phyloP scores from a whole-genome alignment of 371 early-diverging fungal genomes.

The Mortierella sp. region DNA sequence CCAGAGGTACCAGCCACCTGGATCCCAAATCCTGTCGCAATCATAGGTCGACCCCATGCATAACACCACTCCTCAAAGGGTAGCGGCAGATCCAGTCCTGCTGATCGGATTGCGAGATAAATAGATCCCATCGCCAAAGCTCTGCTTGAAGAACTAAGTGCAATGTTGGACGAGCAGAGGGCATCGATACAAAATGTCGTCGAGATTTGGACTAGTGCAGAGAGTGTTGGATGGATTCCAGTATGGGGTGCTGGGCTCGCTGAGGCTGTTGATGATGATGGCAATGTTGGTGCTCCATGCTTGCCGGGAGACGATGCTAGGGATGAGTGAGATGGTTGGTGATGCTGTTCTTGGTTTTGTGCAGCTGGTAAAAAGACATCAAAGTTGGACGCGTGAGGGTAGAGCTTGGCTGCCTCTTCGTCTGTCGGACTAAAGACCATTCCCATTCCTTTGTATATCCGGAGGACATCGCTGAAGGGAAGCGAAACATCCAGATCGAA shows the following conservation, averaged over 20 bases:
- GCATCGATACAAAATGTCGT: conserved; percentile 56
- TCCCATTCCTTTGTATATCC: conserved; percentile 59
- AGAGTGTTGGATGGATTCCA: conserved; percentile 52
- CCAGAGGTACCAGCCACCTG: conserved; percentile 18
- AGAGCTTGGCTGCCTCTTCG: conserved; percentile 46
- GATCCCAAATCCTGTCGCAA: conserved; percentile 44
- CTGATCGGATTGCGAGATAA: conserved; percentile 50
- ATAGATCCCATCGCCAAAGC: conserved; percentile 54
- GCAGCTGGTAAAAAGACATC: conserved; percentile 49
- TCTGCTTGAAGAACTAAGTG: conserved; percentile 45
- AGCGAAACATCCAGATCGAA: conserved; percentile 54
- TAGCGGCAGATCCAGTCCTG: conserved; percentile 44
- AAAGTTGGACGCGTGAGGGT: conserved; percentile 49
- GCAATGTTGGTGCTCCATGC: conserved; percentile 30
- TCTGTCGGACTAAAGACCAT: conserved; percentile 52
- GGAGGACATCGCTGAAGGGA: conserved; percentile 51
- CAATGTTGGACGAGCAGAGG: conserved; percentile 48
- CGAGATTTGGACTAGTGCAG: conserved; percentile 52
- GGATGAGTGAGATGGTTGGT: neutral
- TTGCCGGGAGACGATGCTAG: conserved; percentile 30
- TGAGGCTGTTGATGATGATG: conserved; percentile 32
- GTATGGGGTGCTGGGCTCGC: conserved; percentile 22
- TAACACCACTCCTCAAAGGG: conserved; percentile 57
- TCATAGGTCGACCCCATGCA: conserved; percentile 50
- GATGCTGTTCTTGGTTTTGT: conserved; percentile 16